Evolutionary conservation across 352 stramenopile species (phyloP).

Genomic region (Phytophthora capsici): DNA sequence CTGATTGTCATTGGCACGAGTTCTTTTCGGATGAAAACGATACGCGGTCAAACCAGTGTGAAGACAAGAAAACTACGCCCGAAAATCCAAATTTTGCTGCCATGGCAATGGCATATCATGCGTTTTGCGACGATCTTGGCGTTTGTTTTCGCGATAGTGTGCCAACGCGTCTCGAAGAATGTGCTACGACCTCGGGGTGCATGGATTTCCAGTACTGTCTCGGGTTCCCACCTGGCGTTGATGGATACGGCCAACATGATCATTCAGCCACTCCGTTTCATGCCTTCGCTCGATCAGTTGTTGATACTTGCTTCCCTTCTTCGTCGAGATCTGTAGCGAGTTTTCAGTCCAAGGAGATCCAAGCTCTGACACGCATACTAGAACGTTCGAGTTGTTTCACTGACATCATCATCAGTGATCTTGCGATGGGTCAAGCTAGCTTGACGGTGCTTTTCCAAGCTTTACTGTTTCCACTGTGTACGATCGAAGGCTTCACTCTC

Average conservation of each 20-base stretch:
- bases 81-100: constrained; percentile 32
- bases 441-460: constrained; percentile 60
- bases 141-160: constrained; percentile 59
- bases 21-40: constrained; percentile 38
- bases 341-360: constrained; percentile 50
- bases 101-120: constrained; percentile 57
- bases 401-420: constrained; percentile 56
- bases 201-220: constrained; percentile 79
- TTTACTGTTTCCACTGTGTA: constrained; percentile 45
- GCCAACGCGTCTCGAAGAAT: constrained; percentile 54
- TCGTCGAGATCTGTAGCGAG: constrained; percentile 16
- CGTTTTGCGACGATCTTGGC: constrained; percentile 67
- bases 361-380: constrained; percentile 53
- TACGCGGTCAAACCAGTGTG: constrained; percentile 13
- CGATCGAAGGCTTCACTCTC: constrained; percentile 48
- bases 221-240: constrained; percentile 35
- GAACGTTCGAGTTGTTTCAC: constrained; percentile 51
- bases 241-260: constrained; percentile 39
- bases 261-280: constrained; percentile 18
- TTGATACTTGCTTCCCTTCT: constrained; percentile 22
- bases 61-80: background rate
- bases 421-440: constrained; percentile 48
- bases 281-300: constrained; percentile 14
- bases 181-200: constrained; percentile 38
- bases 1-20: constrained; percentile 60